Evolutionary conservation across 352 stramenopile species (phyloP).

Genomic region (Globisporangium spinosum): DNA sequence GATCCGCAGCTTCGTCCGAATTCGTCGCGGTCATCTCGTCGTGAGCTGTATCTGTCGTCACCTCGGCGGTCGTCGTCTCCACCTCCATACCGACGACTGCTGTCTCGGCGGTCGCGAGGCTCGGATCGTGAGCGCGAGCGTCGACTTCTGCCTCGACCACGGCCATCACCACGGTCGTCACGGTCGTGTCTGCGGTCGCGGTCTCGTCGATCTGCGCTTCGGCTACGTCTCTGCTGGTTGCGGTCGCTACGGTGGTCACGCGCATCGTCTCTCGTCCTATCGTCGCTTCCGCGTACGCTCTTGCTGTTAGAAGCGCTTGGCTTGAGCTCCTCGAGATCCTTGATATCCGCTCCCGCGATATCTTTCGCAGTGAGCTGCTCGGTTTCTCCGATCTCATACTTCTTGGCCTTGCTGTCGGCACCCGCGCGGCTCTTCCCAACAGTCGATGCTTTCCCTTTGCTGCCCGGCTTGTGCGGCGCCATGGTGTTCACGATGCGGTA

Average conservation of each 20-base stretch:
- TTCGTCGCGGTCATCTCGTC: slow-evolving; percentile 32
- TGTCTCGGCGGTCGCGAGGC: slow-evolving; percentile 7
- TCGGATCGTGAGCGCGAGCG: slow-evolving; percentile 41
- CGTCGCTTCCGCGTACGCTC: neutral
- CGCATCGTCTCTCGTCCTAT: neutral
- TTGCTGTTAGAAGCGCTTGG: slow-evolving; percentile 5
- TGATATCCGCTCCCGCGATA: slow-evolving; percentile 41
- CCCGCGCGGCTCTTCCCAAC: neutral
- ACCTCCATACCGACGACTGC: slow-evolving; percentile 4
- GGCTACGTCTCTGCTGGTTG: slow-evolving; percentile 14
- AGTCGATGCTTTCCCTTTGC: slow-evolving; percentile 5
- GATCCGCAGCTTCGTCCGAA: slow-evolving; percentile 12
- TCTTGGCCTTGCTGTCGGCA: slow-evolving; percentile 19
- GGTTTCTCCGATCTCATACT: slow-evolving; percentile 49
- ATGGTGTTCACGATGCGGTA: slow-evolving; percentile 83
- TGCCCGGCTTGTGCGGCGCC: slow-evolving; percentile 42
- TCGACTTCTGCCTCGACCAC: slow-evolving; percentile 25
- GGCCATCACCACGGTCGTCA: slow-evolving; percentile 23
- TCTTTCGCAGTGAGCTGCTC: slow-evolving; percentile 66
- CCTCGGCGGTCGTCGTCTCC: slow-evolving; percentile 24
- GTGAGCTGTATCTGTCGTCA: slow-evolving; percentile 22
- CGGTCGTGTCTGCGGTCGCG: slow-evolving; percentile 22
- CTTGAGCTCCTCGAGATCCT: slow-evolving; percentile 21
- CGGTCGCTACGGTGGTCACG: neutral
- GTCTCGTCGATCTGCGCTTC: slow-evolving; percentile 24